Evolutionary conservation across 768 basidiomycete genomes (phyloP), one percentile per base, ranked within the genome.

Genomic region (Boletus vinaceobasis): DNA sequence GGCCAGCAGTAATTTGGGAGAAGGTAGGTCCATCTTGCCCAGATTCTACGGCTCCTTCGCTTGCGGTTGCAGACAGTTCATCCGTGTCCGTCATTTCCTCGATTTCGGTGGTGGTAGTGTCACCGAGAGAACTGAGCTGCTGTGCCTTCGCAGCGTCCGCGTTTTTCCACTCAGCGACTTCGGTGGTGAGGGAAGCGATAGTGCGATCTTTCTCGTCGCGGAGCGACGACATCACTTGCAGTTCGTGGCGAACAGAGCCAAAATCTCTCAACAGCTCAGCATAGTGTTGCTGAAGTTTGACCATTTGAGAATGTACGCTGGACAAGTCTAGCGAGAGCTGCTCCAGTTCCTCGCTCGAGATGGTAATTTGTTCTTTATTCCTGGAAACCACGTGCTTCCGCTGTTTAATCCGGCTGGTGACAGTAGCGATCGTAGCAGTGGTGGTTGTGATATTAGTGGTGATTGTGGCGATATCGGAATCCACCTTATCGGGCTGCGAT

Each of bases 291-390:
- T 44, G 52, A 32, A 60, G 27, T 27, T 36, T 42, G 7, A n/a
- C 17, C 29, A 58, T n/a, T 10, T 31, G 44, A 23, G 52, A 47
- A 50, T 3, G 59, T 36, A 21, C n/a, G n/a, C 10, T 27, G 23
- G 56, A 43, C 19, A 60, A 15, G 0, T 51, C 37, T 5, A 27
- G 33, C 26, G 43, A 44, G 43, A 59, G 29, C 5, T 36, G 44
- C 10, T 57, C 50, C 31, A 59, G 39, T 7, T 57, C 55, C 21
- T 27, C 37, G 33, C 4, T 36, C 27, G 47, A 49, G 47, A 59
- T 32, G 3, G 9, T 46, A 23, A 40, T 3, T 11, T 39, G n/a
- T 19, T 19, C 38, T 10, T n/a, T 19, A 11, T 19, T 15, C 35
- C 5, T 21, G 8, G 38, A 5, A 10, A 8, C 38, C 4, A 7